A percentile compares a stretch with the other conserved stretches of the same genome.
phyloP scores from a whole-genome alignment of 306 rosid species.

The Citrullus mucosospermus region DNA sequence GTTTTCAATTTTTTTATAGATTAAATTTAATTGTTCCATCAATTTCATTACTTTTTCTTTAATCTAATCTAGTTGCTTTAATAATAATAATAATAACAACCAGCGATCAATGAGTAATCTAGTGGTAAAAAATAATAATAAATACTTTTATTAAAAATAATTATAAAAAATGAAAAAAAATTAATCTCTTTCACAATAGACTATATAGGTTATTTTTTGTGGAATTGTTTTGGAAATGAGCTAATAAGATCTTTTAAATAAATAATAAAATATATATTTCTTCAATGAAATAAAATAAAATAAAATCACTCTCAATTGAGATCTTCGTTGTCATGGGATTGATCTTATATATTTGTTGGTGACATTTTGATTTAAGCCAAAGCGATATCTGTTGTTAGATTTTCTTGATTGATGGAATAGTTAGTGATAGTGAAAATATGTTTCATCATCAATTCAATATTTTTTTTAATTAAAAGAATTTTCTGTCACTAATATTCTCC shows the following conservation, averaged over 20 bases:
- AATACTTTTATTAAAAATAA: too few relatives aligned
- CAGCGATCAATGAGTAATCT: too few relatives aligned
- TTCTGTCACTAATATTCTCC: neutral
- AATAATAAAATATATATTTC: too few relatives aligned
- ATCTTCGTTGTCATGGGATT: neutral
- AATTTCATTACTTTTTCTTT: too few relatives aligned
- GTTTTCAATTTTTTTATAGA: neutral
- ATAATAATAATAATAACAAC: too few relatives aligned
- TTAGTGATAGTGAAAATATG: neutral
- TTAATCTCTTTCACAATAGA: too few relatives aligned
- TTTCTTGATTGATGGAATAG: neutral
- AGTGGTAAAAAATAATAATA: too few relatives aligned
- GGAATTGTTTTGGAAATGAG: too few relatives aligned
- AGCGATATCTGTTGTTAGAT: neutral
- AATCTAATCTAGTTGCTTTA: too few relatives aligned
- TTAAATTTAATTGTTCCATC: neutral
- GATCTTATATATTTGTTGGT: neutral
- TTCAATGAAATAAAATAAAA: neutral
- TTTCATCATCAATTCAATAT: neutral
- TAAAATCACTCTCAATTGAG: neutral
- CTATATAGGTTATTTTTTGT: too few relatives aligned
- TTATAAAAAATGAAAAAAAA: too few relatives aligned
- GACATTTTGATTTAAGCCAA: neutral
- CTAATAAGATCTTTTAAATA: too few relatives aligned
- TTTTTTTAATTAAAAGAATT: neutral